Conservation (phyloP, 2,329 filamentous ascomycete genomes). For the Epichloe sylvatica region DNA sequence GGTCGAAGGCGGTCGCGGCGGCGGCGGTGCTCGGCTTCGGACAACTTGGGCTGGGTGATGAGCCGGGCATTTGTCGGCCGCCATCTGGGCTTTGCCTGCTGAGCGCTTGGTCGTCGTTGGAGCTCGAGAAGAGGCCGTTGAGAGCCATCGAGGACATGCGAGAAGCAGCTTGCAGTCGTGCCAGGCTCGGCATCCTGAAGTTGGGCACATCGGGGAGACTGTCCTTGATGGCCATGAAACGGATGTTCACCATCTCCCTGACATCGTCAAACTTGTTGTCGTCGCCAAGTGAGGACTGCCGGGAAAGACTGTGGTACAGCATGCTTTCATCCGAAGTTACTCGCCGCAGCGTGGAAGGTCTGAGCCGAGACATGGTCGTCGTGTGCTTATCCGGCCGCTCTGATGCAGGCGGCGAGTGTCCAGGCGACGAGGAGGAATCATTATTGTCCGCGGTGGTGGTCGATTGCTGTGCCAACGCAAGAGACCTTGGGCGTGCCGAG, state of each 20-base stretch:
- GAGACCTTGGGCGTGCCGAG: not conserved
- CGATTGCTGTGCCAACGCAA: not conserved
- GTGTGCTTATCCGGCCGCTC: not conserved
- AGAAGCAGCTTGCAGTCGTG: slow-evolving; percentile 31
- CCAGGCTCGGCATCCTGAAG: slow-evolving; percentile 54
- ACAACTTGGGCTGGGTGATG: not conserved
- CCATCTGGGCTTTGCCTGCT: not conserved
- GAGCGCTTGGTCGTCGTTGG: slow-evolving; percentile 10
- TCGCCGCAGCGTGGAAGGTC: slow-evolving; percentile 17
- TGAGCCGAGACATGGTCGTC: slow-evolving; percentile 1
- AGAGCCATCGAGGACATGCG: slow-evolving; percentile 20
- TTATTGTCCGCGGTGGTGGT: not conserved
- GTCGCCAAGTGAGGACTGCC: slow-evolving; percentile 72
- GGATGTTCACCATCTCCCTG: slow-evolving; percentile 72
- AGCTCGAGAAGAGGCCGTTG: slow-evolving; percentile 17
- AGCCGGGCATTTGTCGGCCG: not conserved
- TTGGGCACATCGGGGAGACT: slow-evolving; percentile 68
- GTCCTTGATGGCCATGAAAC: slow-evolving; percentile 81
- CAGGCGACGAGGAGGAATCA: not conserved
- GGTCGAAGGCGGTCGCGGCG: slow-evolving; percentile 29
- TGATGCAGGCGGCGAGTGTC: not conserved
- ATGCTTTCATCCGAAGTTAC: slow-evolving; percentile 54
- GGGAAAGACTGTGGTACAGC: slow-evolving; percentile 60
- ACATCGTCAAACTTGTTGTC: slow-evolving; percentile 69
- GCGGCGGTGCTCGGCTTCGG: not conserved